Percentiles rank a stretch among this genome's conserved stretches.
phyloP scores from a whole-genome alignment of 225 moss, liverwort and hornwort species.

The Sphagnum contortum region DNA sequence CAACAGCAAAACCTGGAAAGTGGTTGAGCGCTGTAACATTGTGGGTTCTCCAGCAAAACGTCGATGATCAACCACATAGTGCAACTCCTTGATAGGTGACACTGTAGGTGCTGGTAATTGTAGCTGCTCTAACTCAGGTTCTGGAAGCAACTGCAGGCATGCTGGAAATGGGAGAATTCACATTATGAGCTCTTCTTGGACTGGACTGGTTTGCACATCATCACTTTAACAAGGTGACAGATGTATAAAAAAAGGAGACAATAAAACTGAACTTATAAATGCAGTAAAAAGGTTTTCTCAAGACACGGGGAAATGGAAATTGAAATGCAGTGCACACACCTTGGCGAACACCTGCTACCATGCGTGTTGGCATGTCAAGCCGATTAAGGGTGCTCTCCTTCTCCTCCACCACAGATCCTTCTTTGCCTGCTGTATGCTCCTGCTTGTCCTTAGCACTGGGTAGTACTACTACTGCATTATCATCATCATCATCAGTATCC shows the following conservation, averaged over 20 bases:
- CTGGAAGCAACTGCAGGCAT: slow-evolving; percentile 71
- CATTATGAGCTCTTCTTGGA: background rate
- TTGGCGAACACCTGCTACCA: slow-evolving; percentile 37
- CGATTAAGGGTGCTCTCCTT: slow-evolving; percentile 56
- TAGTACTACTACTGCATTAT: too few species aligned
- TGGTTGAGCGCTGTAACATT: slow-evolving; percentile 19
- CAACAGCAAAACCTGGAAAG: slow-evolving; percentile 18
- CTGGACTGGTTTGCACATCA: background rate
- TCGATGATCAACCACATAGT: slow-evolving; percentile 25
- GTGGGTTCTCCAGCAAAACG: slow-evolving; percentile 31
- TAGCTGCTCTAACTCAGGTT: slow-evolving; percentile 41
- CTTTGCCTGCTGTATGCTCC: too few species aligned
- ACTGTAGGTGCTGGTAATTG: slow-evolving; percentile 31
- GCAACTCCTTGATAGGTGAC: slow-evolving; percentile 39
- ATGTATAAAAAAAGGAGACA: background rate
- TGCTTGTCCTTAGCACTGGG: too few species aligned
- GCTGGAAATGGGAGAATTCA: slow-evolving; percentile 24
- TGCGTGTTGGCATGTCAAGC: slow-evolving; percentile 63
- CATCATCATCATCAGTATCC: too few species aligned
- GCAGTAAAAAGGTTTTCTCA: background rate
- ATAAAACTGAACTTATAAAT: background rate
- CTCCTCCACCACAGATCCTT: background rate
- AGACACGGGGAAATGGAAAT: background rate
- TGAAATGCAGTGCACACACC: slow-evolving; percentile 13
- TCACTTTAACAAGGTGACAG: too few species aligned